Conservation (phyloP, 2,329 filamentous ascomycete genomes). For the Hysterium pulicare region DNA sequence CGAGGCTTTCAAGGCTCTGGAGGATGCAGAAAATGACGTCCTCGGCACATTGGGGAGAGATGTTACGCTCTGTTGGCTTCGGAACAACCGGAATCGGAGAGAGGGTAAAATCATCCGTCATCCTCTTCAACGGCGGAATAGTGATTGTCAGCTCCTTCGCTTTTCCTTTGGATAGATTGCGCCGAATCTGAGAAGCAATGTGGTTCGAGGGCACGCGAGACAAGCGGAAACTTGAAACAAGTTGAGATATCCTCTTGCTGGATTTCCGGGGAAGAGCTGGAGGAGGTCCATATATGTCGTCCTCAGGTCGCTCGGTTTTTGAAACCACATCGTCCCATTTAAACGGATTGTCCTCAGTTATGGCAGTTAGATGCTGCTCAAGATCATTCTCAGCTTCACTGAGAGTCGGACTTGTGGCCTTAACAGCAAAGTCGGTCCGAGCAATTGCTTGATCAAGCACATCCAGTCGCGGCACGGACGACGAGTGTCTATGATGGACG, state of each 20-base stretch:
- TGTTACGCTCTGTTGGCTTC: conserved; percentile 23
- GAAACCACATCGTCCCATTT: conserved; percentile 17
- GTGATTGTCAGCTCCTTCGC: conserved; percentile 20
- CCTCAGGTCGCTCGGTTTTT: not conserved
- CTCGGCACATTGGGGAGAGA: conserved; percentile 46
- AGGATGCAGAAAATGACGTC: conserved; percentile 53
- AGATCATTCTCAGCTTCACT: conserved; percentile 45
- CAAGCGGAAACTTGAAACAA: conserved; percentile 13
- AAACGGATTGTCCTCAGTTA: conserved; percentile 22
- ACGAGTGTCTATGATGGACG: conserved; percentile 13
- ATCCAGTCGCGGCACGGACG: conserved; percentile 16
- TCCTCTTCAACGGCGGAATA: conserved; percentile 19
- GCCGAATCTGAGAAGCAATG: conserved; percentile 27
- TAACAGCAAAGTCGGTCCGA: conserved; percentile 10
- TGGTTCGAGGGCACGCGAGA: conserved; percentile 26
- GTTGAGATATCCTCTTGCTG: conserved; percentile 32
- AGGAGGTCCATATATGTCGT: conserved; percentile 7
- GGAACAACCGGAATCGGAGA: conserved; percentile 18
- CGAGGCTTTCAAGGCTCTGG: conserved; percentile 45
- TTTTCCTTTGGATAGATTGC: conserved; percentile 14
- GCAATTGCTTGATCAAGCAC: conserved; percentile 24
- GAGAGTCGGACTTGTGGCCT: conserved; percentile 40
- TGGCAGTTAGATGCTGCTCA: conserved; percentile 19
- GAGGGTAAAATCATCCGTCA: conserved; percentile 19
- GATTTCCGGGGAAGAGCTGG: conserved; percentile 42